A percentile compares a stretch with the other conserved stretches of the same genome.
phyloP scores from a whole-genome alignment of 805 yeast genomes.

The Wickerhamia fluorescens region DNA sequence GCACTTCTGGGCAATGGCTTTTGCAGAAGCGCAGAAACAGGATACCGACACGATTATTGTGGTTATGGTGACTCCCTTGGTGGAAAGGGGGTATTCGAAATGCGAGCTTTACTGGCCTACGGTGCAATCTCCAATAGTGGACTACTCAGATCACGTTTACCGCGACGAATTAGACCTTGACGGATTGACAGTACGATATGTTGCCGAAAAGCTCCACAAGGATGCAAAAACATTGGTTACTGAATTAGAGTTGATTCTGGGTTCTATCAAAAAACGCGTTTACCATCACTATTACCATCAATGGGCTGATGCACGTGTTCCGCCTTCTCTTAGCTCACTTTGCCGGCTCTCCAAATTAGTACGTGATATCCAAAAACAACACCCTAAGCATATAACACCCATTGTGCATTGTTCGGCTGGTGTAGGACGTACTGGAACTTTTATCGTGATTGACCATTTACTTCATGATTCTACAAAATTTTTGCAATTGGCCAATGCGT shows the following conservation, averaged over 20 bases:
- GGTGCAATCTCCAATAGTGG: constrained; percentile 9
- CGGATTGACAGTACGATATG: constrained; percentile 10
- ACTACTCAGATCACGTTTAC: constrained; percentile 9
- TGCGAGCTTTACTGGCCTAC: constrained; percentile 38
- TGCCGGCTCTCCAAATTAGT: constrained; percentile 13
- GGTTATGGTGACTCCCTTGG: constrained; percentile 48
- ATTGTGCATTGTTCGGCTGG: constrained; percentile 88
- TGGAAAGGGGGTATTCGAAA: constrained; percentile 32
- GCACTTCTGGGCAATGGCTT: constrained; percentile 49
- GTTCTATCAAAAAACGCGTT: constrained; percentile 17
- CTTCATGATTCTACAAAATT: constrained; percentile 7
- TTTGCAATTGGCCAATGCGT: constrained; percentile 3
- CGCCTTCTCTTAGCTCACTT: constrained; percentile 27
- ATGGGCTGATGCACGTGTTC: constrained; percentile 41
- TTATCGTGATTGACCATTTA: constrained; percentile 31
- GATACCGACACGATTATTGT: constrained; percentile 20
- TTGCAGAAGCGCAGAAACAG: constrained; percentile 22
- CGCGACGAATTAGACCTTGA: constrained; percentile 17
- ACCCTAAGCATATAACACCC: constrained; percentile 11
- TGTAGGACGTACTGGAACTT: constrained; percentile 74
- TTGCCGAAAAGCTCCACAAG: constrained; percentile 9
- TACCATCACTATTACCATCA: constrained; percentile 34
- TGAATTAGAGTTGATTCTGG: constrained; percentile 14
- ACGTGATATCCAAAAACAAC: constrained; percentile 5
- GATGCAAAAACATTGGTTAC: constrained; percentile 21